Evolutionary conservation across 2,329 filamentous ascomycete species (phyloP).

Genomic region (Fusarium nurragi): DNA sequence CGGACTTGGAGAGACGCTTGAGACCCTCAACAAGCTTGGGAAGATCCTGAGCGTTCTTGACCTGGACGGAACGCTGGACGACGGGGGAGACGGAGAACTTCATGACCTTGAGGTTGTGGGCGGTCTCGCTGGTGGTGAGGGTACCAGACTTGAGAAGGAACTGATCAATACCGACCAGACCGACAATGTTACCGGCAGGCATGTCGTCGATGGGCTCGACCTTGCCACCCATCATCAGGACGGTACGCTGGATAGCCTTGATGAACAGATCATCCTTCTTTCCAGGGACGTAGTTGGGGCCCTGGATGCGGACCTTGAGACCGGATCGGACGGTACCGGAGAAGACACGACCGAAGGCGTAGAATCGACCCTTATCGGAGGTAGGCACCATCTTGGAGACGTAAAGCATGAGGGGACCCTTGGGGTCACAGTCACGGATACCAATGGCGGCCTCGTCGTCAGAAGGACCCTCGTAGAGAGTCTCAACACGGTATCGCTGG

Average conservation of each 20-base stretch:
- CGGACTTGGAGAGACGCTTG: constrained; percentile 99
- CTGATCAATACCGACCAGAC: constrained; percentile 99
- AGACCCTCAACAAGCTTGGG: constrained; percentile 99
- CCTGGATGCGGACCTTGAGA: constrained; percentile 99
- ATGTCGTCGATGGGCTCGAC: constrained; percentile 99
- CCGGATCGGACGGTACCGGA: constrained; percentile 96
- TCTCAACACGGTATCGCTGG: constrained; percentile 98
- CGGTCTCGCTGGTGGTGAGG: constrained; percentile 94
- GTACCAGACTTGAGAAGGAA: constrained; percentile 99
- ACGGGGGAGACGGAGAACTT: constrained; percentile 99
- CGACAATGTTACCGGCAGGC: constrained; percentile 99
- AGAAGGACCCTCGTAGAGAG: constrained; percentile 95
- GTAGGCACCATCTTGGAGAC: constrained; percentile 99
- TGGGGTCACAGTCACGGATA: constrained; percentile 98
- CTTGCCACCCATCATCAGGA: constrained; percentile 99
- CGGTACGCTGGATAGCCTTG: constrained; percentile 99
- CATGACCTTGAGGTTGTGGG: constrained; percentile 99
- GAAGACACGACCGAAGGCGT: constrained; percentile 99
- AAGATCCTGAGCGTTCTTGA: constrained; percentile 99
- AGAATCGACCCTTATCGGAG: constrained; percentile 99
- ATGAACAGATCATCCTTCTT: constrained; percentile 99
- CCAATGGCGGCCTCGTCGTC: constrained; percentile 94
- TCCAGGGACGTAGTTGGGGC: constrained; percentile 96
- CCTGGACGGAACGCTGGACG: constrained; percentile 97
- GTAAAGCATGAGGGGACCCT: constrained; percentile 99